Conservation (phyloP, 805 yeast genomes). For the Candida manassasensis region DNA sequence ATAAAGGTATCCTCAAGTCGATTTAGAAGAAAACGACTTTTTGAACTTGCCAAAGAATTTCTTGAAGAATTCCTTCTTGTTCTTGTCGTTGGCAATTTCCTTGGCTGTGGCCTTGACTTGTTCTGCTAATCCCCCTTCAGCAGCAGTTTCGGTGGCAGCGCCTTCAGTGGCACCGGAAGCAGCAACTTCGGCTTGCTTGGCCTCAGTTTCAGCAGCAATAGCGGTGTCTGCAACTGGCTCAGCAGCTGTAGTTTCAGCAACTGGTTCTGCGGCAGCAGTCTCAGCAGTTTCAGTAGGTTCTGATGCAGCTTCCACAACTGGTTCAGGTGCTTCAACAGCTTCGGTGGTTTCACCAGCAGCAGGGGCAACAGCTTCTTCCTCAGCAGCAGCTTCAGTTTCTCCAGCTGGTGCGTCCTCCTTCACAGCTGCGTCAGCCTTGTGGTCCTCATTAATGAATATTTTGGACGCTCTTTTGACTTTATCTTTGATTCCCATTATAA, state of each 20-base stretch:
- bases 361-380: conserved; percentile 5
- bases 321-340: conserved; percentile 6
- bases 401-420: conserved; percentile 6
- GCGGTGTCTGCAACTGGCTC: conserved; percentile 8
- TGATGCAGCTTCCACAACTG: conserved; percentile 6
- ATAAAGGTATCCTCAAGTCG: not conserved
- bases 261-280: conserved; percentile 3
- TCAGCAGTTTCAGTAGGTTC: conserved; percentile 8
- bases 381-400: conserved; percentile 8
- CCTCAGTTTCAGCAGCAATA: conserved; percentile 8
- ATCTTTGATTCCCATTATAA: conserved; percentile 33
- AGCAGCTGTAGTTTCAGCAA: conserved; percentile 7
- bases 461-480: conserved; percentile 36
- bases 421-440: conserved; percentile 2
- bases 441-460: conserved; percentile 23
- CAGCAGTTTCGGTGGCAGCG: conserved; percentile 9
- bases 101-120: conserved; percentile 8
- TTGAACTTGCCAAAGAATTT: conserved; percentile 33
- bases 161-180: conserved; percentile 6
- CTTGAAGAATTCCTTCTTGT: conserved; percentile 35
- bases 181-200: no score
- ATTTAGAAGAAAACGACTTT: conserved; percentile 15
- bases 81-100: conserved; percentile 25
- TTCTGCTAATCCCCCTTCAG: conserved; percentile 7
- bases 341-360: conserved; percentile 7